A percentile compares a stretch with the other conserved stretches of the same genome.
Evolutionary conservation across 768 basidiomycete genomes (phyloP).

Genomic region (Tulasnella sp.): DNA sequence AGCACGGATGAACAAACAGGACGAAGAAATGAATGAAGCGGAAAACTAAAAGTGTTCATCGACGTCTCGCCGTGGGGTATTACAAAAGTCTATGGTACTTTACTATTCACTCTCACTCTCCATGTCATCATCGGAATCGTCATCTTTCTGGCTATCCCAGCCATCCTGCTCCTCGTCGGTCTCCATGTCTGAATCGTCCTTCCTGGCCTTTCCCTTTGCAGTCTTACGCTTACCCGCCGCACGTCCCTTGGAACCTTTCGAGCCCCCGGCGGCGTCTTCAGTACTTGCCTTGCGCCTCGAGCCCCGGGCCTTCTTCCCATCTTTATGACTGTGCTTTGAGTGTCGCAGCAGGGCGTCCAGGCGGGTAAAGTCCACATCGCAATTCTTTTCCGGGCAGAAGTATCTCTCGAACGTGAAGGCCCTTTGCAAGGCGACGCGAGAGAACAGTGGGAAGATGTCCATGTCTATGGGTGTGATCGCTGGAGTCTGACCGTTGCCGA

Average conservation of each 20-base stretch:
- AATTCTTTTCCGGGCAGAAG: slow-evolving; percentile 31
- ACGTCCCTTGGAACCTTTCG: background rate
- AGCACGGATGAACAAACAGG: slow-evolving; percentile 1
- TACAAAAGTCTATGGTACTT: background rate
- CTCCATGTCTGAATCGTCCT: background rate
- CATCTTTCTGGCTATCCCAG: slow-evolving; percentile 2
- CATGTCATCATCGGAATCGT: background rate
- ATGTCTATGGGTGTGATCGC: slow-evolving; percentile 21
- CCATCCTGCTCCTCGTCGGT: background rate
- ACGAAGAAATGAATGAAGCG: background rate
- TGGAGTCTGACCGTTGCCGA: background rate
- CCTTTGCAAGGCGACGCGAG: slow-evolving; percentile 15
- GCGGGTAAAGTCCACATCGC: slow-evolving; percentile 35
- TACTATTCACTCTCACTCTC: background rate
- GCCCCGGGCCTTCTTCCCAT: slow-evolving; percentile 23
- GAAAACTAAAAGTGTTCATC: slow-evolving; percentile 6
- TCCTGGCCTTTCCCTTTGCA: background rate
- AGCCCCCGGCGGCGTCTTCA: background rate
- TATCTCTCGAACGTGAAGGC: slow-evolving; percentile 30
- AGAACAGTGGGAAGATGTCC: background rate
- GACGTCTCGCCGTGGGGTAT: background rate
- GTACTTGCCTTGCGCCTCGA: background rate
- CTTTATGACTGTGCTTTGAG: slow-evolving; percentile 30
- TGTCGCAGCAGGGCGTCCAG: slow-evolving; percentile 32
- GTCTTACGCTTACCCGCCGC: background rate